phyloP scores from a whole-genome alignment of 129 eudicot genomes.

The Tanacetum coccineum region DNA sequence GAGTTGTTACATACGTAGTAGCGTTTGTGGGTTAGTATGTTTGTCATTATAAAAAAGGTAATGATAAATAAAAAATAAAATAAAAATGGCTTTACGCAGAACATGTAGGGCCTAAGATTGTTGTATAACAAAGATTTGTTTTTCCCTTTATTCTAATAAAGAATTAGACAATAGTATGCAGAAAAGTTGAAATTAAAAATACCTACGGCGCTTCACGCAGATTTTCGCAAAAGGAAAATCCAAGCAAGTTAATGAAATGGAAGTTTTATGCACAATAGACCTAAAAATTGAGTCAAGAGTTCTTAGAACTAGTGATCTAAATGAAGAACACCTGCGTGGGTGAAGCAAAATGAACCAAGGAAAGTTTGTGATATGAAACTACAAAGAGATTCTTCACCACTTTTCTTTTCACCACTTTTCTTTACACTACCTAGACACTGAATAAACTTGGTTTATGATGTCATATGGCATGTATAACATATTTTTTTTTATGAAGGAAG shows the following conservation, averaged over 20 bases:
- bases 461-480: too few relatives aligned
- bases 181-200: conserved; percentile 71
- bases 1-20: too few relatives aligned
- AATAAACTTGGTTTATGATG: too few relatives aligned
- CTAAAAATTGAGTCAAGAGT: conserved; percentile 91
- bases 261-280: conserved; percentile 77
- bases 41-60: too few relatives aligned
- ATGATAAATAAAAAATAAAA: too few relatives aligned
- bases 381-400: conserved; percentile 94
- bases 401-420: conserved; percentile 95
- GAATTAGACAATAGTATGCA: conserved; percentile 35
- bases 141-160: background rate
- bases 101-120: too few relatives aligned
- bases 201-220: conserved; percentile 46
- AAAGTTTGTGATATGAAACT: conserved; percentile 65
- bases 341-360: conserved; percentile 79
- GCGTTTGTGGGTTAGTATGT: too few relatives aligned
- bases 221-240: conserved; percentile 45
- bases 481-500: too few relatives aligned
- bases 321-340: conserved; percentile 84
- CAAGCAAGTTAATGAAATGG: conserved; percentile 54
- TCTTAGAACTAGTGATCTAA: conserved; percentile 69
- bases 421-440: too few relatives aligned
- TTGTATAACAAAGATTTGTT: too few relatives aligned
- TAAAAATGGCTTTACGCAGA: too few relatives aligned